phyloP scores from a whole-genome alignment of 805 yeast genomes.

The Candida dajiaensis region DNA sequence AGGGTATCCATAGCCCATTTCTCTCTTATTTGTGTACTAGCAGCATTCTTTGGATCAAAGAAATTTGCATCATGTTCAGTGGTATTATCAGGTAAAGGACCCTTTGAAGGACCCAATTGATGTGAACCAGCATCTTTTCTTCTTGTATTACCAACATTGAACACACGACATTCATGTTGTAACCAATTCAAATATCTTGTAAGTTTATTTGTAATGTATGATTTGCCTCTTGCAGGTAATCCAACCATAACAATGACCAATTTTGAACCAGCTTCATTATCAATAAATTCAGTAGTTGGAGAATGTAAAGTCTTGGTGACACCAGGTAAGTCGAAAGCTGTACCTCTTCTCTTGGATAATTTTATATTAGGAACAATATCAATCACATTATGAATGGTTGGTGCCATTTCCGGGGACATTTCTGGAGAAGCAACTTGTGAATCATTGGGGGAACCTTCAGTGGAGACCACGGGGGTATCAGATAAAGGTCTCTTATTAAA shows the following conservation, averaged over 20 bases:
- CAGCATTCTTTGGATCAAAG: constrained; percentile 72
- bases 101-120: constrained; percentile 61
- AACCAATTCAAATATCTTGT: constrained; percentile 91
- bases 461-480: constrained; percentile 66
- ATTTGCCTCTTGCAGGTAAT: constrained; percentile 90
- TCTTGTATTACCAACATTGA: constrained; percentile 94
- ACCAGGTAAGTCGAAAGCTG: constrained; percentile 90
- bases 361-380: constrained; percentile 19
- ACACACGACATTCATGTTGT: constrained; percentile 83
- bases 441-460: constrained; percentile 45
- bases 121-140: constrained; percentile 57
- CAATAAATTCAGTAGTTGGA: constrained; percentile 41
- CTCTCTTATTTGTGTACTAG: constrained; percentile 65
- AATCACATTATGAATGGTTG: constrained; percentile 1
- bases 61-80: constrained; percentile 71
- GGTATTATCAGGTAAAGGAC: constrained; percentile 49
- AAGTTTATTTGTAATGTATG: constrained; percentile 86
- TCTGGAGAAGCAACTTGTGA: constrained; percentile 25
- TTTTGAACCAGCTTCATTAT: constrained; percentile 68
- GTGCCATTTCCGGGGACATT: constrained; percentile 23
- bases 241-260: constrained; percentile 97
- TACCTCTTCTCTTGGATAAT: constrained; percentile 49
- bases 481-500: constrained; percentile 69
- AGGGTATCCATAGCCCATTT: constrained; percentile 96
- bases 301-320: constrained; percentile 70